These are phyloP conservation scores for Trichosporon inkin DNA, from an alignment of 1,284 basidiomycete genomes.

Conservation along the genomic window DNA sequence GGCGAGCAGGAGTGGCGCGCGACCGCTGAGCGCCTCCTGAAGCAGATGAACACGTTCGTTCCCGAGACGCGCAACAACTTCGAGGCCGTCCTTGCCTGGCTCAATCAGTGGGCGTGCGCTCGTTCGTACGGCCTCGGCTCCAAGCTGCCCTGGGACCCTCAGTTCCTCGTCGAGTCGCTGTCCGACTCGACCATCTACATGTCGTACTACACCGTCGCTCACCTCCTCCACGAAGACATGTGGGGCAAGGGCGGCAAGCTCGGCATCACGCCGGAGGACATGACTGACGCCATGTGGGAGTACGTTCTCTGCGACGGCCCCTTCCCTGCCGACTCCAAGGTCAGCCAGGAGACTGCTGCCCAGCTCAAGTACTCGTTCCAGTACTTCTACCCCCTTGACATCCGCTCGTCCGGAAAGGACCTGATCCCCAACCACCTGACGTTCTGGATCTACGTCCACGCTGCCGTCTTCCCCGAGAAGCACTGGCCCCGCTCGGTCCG, in stretches of 20 bases:
- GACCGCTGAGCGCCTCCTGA: slow-evolving; percentile 75
- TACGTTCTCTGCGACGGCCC: slow-evolving; percentile 78
- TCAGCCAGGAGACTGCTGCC: slow-evolving; percentile 74
- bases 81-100: slow-evolving; percentile 87
- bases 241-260: slow-evolving; percentile 79
- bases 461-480: slow-evolving; percentile 87
- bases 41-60: slow-evolving; percentile 84
- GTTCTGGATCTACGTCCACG: slow-evolving; percentile 91
- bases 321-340: slow-evolving; percentile 61
- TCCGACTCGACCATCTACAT: slow-evolving; percentile 99
- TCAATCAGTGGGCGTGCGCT: slow-evolving; percentile 99
- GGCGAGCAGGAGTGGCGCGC: slow-evolving; percentile 86
- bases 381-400: slow-evolving; percentile 98
- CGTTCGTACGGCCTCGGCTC: slow-evolving; percentile 95
- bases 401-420: slow-evolving; percentile 98
- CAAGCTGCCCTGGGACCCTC: slow-evolving; percentile 92
- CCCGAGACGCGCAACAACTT: slow-evolving; percentile 87
- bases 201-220: slow-evolving; percentile 94
- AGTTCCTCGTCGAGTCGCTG: slow-evolving; percentile 93
- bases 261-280: slow-evolving; percentile 79
- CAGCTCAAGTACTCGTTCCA: slow-evolving; percentile 84
- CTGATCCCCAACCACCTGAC: slow-evolving; percentile 95
- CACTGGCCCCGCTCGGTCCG: slow-evolving; percentile 92
- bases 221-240: slow-evolving; percentile 75
- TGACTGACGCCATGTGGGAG: slow-evolving; percentile 98